Evolutionary conservation across 2,329 filamentous ascomycete genomes (phyloP).

Genomic region (Aspergillus caelatus): DNA sequence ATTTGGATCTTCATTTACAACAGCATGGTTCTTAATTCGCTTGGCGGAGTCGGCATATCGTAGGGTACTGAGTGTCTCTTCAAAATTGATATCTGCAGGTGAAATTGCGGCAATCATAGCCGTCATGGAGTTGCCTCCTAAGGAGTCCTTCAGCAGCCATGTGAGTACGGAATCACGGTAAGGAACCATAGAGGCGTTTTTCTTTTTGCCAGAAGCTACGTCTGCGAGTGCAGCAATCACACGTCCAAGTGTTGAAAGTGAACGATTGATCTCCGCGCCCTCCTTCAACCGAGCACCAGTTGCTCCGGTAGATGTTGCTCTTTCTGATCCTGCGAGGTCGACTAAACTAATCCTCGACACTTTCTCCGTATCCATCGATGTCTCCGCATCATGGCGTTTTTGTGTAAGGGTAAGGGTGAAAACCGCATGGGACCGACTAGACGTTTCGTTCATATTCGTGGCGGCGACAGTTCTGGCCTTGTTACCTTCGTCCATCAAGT

Average conservation of each 20-base stretch:
- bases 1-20: conserved; percentile 98
- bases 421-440: conserved; percentile 95
- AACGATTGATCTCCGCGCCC: conserved; percentile 97
- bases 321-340: conserved; percentile 94
- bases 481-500: conserved; percentile 98
- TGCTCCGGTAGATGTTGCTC: conserved; percentile 95
- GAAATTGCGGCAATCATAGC: conserved; percentile 99
- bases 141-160: conserved; percentile 93
- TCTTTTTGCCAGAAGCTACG: conserved; percentile 80
- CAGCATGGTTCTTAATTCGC: conserved; percentile 99
- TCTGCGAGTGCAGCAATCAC: conserved; percentile 96
- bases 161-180: conserved; percentile 97
- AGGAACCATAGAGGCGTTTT: conserved; percentile 75
- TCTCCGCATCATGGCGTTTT: conserved; percentile 86
- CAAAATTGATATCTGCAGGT: conserved; percentile 97
- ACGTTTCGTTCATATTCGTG: conserved; percentile 99
- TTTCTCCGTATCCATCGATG: conserved; percentile 96
- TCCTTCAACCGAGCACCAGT: conserved; percentile 95
- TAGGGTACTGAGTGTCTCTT: conserved; percentile 93
- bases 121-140: conserved; percentile 98
- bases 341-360: conserved; percentile 97
- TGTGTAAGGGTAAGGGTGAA: conserved; percentile 96
- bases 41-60: conserved; percentile 97
- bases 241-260: conserved; percentile 91
- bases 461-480: conserved; percentile 97